Conservation (phyloP, 495 filamentous ascomycete genomes). For the Sordaria brevicollis region DNA sequence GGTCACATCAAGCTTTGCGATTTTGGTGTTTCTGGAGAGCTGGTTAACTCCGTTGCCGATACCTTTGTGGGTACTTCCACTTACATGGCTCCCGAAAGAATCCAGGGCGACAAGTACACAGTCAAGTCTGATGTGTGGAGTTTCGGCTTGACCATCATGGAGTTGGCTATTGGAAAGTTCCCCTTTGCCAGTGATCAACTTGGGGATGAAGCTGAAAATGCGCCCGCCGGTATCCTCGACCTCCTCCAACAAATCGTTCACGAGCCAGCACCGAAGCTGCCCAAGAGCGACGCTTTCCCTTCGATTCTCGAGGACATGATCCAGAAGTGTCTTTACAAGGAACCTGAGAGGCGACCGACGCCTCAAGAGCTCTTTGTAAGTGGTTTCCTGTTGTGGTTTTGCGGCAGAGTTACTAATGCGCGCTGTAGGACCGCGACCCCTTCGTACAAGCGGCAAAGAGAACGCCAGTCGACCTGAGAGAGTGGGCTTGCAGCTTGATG, state of each 20-base stretch:
- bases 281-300: conserved; percentile 95
- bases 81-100: conserved; percentile 97
- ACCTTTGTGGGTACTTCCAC: conserved; percentile 98
- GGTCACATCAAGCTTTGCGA: conserved; percentile 96
- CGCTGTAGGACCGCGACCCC: conserved; percentile 65
- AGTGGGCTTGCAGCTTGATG: conserved; percentile 87
- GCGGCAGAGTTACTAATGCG: conserved; percentile 10
- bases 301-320: conserved; percentile 92
- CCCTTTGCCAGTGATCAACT: conserved; percentile 75
- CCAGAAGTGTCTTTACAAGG: conserved; percentile 86
- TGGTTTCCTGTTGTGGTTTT: not conserved
- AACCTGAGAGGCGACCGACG: conserved; percentile 76
- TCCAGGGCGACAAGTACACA: conserved; percentile 91
- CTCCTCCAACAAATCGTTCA: conserved; percentile 95
- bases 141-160: conserved; percentile 93
- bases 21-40: conserved; percentile 92
- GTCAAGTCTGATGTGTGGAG: conserved; percentile 99
- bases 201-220: conserved; percentile 49
- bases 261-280: conserved; percentile 83
- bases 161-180: conserved; percentile 91
- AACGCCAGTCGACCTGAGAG: conserved; percentile 80
- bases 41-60: conserved; percentile 93
- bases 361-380: conserved; percentile 75
- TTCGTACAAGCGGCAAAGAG: conserved; percentile 93
- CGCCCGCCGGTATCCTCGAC: conserved; percentile 90